Percentiles rank a stretch among this genome's conserved stretches.
Evolutionary conservation across 371 early-diverging fungal species (phyloP).

Genomic region (Entomophthora muscae): DNA sequence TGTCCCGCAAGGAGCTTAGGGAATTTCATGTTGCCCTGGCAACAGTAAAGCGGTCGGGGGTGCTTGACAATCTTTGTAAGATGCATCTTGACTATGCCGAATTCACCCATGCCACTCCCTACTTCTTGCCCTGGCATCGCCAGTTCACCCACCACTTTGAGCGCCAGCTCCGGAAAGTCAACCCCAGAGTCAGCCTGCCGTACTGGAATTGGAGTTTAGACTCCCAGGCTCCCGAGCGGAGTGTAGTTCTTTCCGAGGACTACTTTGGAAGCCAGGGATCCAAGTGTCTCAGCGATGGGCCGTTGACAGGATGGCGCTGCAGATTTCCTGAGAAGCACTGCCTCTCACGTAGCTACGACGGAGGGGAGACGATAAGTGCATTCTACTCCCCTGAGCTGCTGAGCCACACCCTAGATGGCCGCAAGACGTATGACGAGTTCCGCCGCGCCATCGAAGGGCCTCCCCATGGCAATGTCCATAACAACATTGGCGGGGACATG

Average conservation of each 20-base stretch:
- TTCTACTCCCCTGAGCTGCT: conserved; percentile 21
- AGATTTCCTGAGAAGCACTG: conserved; percentile 10
- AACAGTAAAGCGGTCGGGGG: neutral
- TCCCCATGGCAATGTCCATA: conserved; percentile 24
- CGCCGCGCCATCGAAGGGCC: conserved; percentile 21
- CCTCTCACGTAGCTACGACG: conserved; percentile 16
- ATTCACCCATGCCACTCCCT: conserved; percentile 6
- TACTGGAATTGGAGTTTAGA: conserved; percentile 12
- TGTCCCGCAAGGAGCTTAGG: neutral
- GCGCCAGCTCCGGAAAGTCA: neutral
- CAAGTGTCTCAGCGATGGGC: neutral
- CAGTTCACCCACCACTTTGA: conserved; percentile 8
- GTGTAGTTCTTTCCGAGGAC: neutral
- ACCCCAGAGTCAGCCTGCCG: conserved; percentile 7
- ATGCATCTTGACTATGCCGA: conserved; percentile 5
- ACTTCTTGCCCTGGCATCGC: conserved; percentile 11
- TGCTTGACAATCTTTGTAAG: neutral
- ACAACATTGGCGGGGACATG: conserved; percentile 24
- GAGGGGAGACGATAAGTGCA: conserved; percentile 15
- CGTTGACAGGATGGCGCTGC: neutral
- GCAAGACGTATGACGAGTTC: conserved; percentile 12
- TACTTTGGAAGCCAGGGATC: conserved; percentile 10
- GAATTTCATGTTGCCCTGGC: neutral
- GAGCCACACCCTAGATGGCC: conserved; percentile 14
- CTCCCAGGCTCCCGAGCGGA: conserved; percentile 10